Conservation (phyloP, 192 early-diverging fungal genomes). For the Backusella westeae region DNA sequence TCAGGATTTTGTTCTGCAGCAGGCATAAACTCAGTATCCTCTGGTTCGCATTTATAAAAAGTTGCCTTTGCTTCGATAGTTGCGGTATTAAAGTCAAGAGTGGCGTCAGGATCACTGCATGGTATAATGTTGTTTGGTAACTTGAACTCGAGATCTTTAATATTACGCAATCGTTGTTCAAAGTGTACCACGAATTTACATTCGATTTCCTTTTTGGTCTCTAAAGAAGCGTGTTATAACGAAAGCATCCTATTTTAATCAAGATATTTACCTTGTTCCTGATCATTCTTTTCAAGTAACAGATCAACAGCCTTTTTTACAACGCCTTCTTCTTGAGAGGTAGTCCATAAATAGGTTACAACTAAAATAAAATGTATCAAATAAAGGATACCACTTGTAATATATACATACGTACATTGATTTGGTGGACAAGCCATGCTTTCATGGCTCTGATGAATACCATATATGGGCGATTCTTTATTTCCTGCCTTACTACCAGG, state of each 20-base stretch:
- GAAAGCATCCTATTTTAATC: not conserved
- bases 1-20: slow-evolving; percentile 26
- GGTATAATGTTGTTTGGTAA: slow-evolving; percentile 47
- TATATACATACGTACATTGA: slow-evolving; percentile 20
- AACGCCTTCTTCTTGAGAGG: slow-evolving; percentile 19
- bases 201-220: not conserved
- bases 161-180: slow-evolving; percentile 37
- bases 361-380: slow-evolving; percentile 25
- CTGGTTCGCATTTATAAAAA: slow-evolving; percentile 39
- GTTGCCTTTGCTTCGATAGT: slow-evolving; percentile 40
- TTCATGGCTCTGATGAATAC: slow-evolving; percentile 19
- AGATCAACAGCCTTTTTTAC: slow-evolving; percentile 9
- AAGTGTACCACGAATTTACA: slow-evolving; percentile 46
- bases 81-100: slow-evolving; percentile 47
- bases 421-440: slow-evolving; percentile 20
- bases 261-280: slow-evolving; percentile 30
- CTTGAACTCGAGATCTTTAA: slow-evolving; percentile 16
- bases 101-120: slow-evolving; percentile 39
- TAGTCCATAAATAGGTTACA: slow-evolving; percentile 37
- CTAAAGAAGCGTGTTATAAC: not conserved
- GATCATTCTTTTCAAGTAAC: slow-evolving; percentile 12
- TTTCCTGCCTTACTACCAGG: slow-evolving; percentile 10
- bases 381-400: not conserved
- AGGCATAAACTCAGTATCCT: slow-evolving; percentile 47
- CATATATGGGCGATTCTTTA: not conserved